Conservation (phyloP, 2,329 filamentous ascomycete genomes). For the Dothiorella sarmentorum region DNA sequence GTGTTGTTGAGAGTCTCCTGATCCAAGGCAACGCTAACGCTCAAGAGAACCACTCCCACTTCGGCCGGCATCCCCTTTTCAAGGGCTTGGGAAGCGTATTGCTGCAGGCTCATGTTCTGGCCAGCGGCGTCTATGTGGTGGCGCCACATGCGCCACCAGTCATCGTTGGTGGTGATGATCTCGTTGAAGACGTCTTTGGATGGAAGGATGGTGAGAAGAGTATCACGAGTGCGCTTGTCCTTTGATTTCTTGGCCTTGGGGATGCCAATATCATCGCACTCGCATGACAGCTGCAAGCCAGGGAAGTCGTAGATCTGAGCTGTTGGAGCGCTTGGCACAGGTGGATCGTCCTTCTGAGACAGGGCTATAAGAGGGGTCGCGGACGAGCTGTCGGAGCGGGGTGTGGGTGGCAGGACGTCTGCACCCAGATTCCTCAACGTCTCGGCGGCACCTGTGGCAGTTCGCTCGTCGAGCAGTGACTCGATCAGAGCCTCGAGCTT, state of each 20-base stretch:
- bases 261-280: constrained; percentile 12
- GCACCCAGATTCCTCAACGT: constrained; percentile 20
- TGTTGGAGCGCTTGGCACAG: neutral
- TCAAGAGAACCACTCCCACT: constrained; percentile 37
- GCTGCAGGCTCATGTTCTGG: constrained; percentile 33
- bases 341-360: neutral
- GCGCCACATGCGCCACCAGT: constrained; percentile 44
- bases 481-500: constrained; percentile 41
- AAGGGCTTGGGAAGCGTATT: constrained; percentile 45
- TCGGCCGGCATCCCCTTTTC: constrained; percentile 41
- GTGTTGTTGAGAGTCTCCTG: constrained; percentile 45
- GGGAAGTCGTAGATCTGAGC: neutral
- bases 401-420: neutral
- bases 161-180: constrained; percentile 28
- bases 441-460: constrained; percentile 29
- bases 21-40: constrained; percentile 38
- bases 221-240: constrained; percentile 35
- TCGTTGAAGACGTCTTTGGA: constrained; percentile 31
- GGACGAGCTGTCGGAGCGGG: neutral
- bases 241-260: constrained; percentile 23
- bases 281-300: neutral
- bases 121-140: constrained; percentile 42
- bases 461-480: constrained; percentile 29
- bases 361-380: constrained; percentile 3
- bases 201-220: constrained; percentile 34